Evolutionary conservation across 2,329 filamentous ascomycete species (phyloP), one percentile per base, ranked within the genome.

Genomic region (Monosporascus sp.): DNA sequence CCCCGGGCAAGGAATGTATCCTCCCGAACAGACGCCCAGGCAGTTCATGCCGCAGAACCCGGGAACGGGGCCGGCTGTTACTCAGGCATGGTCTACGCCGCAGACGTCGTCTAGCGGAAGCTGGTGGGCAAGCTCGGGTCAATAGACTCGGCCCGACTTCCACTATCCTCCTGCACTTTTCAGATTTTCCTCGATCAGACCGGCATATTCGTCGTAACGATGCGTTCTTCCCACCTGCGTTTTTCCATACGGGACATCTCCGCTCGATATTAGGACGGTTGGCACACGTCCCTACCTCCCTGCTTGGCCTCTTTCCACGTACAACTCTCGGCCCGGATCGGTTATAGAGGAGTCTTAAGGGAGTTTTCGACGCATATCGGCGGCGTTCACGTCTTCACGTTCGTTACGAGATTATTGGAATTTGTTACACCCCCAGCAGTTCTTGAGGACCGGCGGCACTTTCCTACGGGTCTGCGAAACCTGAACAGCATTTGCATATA

Each of bases 21-120:
- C 80, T 18, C 71, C 82, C 27, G 84, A 87, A 47, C 82, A 85
- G 69, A 84, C 81, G 1, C 79, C 82, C 4, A 75, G 84, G 50
- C 81, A 85, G 64, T 87, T 86, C 72, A 80, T 90, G 82, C 83
- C 86, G 62, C 77, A 84, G 70, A 72, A 79, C 68, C 70, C 78
- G 61, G 69, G 83, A 4, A 71, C 70, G 4, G 70, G 72, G 6
- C 78, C 79, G 11, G 72, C 77, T 6, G 76, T 76, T 22, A 75
- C 76, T 2, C 80, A 82, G 56, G 66, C 72, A 4, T 83, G 78
- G 78, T 75, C 74, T 6, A 74, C 82, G 38, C 83, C 86, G 61
- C 84, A 85, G 61, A 84, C 84, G 53, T 78, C 82, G 8, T 77
- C 83, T 1, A 77, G 80, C 51, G 74, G 62, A n/a, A 65, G 80